Conservation (phyloP, 345 rosid genomes). For the Jatropha curcas region DNA sequence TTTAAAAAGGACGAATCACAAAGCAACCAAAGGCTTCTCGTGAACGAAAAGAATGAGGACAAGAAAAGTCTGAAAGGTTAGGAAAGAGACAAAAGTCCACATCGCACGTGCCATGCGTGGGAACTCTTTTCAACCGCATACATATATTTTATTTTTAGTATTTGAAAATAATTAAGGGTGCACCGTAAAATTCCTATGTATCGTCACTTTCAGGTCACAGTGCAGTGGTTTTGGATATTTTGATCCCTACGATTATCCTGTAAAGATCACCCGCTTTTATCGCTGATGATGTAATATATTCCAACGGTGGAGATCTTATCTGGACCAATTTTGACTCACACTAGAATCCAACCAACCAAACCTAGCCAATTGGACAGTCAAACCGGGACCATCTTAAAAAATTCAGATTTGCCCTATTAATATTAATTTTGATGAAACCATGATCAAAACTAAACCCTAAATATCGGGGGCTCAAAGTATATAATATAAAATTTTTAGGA, state of each 20-base stretch:
- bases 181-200: no score
- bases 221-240: neutral
- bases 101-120: slow-evolving; percentile 18
- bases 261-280: slow-evolving; percentile 22
- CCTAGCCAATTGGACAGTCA: no score
- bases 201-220: slow-evolving; percentile 8
- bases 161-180: no score
- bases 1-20: neutral
- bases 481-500: no score
- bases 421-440: no score
- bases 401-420: no score
- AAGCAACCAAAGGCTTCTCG: slow-evolving; percentile 22
- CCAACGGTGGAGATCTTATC: neutral
- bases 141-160: no score
- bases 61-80: slow-evolving; percentile 6
- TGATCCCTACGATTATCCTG: neutral
- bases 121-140: neutral
- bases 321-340: slow-evolving; percentile 10
- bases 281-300: slow-evolving; percentile 9
- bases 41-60: slow-evolving; percentile 21
- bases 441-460: no score
- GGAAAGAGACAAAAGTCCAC: slow-evolving; percentile 23
- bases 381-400: no score
- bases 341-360: neutral
- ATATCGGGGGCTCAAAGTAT: no score